Conservation (phyloP, 805 yeast species). For the Scheffersomyces amazonensis region DNA sequence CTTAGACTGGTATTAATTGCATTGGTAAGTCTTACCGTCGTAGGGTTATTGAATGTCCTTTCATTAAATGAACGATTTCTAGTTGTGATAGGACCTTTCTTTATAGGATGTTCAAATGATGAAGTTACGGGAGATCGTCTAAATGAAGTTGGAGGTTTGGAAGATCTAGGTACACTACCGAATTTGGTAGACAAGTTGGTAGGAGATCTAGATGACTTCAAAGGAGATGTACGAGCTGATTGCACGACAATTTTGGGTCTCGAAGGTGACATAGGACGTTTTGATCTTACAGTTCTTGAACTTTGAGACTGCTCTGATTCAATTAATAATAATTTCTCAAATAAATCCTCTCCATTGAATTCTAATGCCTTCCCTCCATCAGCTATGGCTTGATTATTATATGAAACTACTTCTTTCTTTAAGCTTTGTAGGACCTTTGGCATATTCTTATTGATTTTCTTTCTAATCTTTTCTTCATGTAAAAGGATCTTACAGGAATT, state of each 20-base stretch:
- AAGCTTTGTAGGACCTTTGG: slow-evolving; percentile 62
- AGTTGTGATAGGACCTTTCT: slow-evolving; percentile 3
- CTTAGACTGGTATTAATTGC: slow-evolving; percentile 9
- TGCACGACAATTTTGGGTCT: too few species aligned
- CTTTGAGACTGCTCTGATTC: slow-evolving; percentile 19
- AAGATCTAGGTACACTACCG: background rate
- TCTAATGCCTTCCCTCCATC: slow-evolving; percentile 19
- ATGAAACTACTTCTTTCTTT: slow-evolving; percentile 43
- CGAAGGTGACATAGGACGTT: background rate
- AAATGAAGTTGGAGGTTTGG: slow-evolving; percentile 1
- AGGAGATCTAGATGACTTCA: slow-evolving; percentile 4
- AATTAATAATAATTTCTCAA: slow-evolving; percentile 32
- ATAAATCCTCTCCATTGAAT: slow-evolving; percentile 50
- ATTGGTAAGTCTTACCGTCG: slow-evolving; percentile 9
- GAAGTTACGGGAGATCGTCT: slow-evolving; percentile 5
- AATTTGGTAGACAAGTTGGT: background rate
- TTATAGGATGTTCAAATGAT: slow-evolving; percentile 6
- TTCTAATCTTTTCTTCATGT: slow-evolving; percentile 76
- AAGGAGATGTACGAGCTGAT: slow-evolving; percentile 8
- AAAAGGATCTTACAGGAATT: slow-evolving; percentile 76
- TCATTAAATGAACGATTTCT: background rate
- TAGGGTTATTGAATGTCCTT: slow-evolving; percentile 8
- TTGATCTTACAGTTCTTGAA: background rate
- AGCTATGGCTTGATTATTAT: slow-evolving; percentile 35
- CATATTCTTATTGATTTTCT: slow-evolving; percentile 59